A percentile compares a stretch with the other conserved stretches of the same genome.
Conservation (phyloP, 1,284 basidiomycete species). For the Fistulinella cinereoalba region DNA sequence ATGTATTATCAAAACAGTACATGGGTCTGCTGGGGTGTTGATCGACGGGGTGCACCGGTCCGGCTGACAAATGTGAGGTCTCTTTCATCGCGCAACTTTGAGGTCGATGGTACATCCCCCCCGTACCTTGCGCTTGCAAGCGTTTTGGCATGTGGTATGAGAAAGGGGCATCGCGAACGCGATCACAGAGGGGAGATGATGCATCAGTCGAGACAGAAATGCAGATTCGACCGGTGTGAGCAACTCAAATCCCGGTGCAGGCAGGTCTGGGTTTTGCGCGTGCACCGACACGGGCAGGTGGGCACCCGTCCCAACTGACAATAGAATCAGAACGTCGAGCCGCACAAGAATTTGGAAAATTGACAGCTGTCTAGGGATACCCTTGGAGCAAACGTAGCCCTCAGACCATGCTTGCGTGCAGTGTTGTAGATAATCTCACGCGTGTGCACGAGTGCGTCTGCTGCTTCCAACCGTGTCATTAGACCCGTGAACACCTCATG, state of each 20-base stretch:
- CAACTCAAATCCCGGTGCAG: constrained; percentile 4
- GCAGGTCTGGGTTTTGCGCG: constrained; percentile 15
- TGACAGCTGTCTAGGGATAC: constrained; percentile 46
- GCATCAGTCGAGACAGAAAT: constrained; percentile 54
- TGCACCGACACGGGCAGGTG: constrained; percentile 66
- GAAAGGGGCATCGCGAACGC: constrained; percentile 63
- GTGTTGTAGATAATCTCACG: constrained; percentile 66
- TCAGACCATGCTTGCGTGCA: constrained; percentile 58
- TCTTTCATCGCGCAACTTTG: constrained; percentile 59
- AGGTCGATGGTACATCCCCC: constrained; percentile 64
- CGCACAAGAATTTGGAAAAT: too few relatives aligned
- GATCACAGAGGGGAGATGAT: constrained; percentile 52
- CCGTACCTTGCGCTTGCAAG: constrained; percentile 69
- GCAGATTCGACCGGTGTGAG: constrained; percentile 22
- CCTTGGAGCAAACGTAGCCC: constrained; percentile 63
- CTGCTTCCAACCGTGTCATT: constrained; percentile 59
- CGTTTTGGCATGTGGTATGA: constrained; percentile 63
- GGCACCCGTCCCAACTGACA: constrained; percentile 52
- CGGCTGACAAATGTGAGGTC: constrained; percentile 12
- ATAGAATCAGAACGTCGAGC: too few relatives aligned
- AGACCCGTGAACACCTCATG: constrained; percentile 70
- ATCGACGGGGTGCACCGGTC: constrained; percentile 62
- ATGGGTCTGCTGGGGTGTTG: constrained; percentile 55
- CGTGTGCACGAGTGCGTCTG: constrained; percentile 63
- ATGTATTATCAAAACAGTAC: constrained; percentile 42